These are phyloP conservation scores for Eremochloa ophiuroides DNA, from an alignment of 176 grass and related monocot genomes.

Conservation along the genomic window DNA sequence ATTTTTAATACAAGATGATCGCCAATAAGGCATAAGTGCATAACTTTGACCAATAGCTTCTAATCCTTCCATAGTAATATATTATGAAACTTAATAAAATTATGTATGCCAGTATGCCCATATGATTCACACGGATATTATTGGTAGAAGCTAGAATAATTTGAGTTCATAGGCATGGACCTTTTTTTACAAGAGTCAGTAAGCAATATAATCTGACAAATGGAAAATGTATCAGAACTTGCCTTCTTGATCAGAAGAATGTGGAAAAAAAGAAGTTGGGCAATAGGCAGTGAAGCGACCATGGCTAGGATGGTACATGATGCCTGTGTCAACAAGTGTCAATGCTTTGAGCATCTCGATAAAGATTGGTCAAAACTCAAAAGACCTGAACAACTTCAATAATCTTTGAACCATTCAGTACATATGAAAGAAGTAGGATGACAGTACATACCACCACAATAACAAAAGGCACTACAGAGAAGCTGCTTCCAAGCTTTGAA, in stretches of 20 bases:
- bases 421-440: conserved; percentile 16
- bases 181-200: neutral
- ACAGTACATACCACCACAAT: conserved; percentile 77
- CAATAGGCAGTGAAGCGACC: conserved; percentile 81
- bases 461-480: conserved; percentile 85
- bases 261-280: conserved; percentile 97
- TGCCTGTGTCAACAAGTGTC: conserved; percentile 34
- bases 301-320: conserved; percentile 90
- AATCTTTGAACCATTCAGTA: neutral
- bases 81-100: neutral
- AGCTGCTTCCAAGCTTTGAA: conserved; percentile 97
- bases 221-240: conserved; percentile 19
- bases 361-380: conserved; percentile 24
- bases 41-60: neutral
- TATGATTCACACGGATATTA: neutral
- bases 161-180: neutral
- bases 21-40: neutral
- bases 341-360: conserved; percentile 12
- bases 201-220: conserved; percentile 8
- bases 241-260: conserved; percentile 98
- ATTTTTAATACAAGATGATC: conserved; percentile 8
- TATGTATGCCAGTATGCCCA: neutral
- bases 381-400: neutral
- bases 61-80: neutral
- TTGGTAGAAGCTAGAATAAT: neutral